Conservation (phyloP, 139 green algal species). For the Chlorella sp. region DNA sequence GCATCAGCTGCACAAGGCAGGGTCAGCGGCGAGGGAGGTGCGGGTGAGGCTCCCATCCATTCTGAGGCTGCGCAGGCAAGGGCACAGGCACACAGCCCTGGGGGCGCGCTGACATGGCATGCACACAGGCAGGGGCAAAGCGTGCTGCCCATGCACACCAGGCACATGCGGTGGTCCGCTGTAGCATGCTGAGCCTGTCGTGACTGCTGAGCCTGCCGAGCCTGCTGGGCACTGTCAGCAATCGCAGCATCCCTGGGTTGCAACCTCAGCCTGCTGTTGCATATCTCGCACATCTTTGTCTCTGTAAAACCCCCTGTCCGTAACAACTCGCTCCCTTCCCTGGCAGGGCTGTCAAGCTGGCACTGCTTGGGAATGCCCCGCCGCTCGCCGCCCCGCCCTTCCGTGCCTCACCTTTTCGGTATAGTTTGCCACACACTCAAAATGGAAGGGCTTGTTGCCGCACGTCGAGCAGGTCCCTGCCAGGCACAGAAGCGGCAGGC, state of each 20-base stretch:
- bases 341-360: neutral
- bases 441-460: neutral
- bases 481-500: neutral
- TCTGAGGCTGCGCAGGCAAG: too few species aligned
- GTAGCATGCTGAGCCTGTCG: too few species aligned
- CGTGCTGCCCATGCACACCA: too few species aligned
- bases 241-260: neutral
- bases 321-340: too few species aligned
- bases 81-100: too few species aligned
- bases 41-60: too few species aligned
- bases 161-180: too few species aligned
- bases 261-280: neutral
- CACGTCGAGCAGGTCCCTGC: constrained; percentile 13
- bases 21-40: too few species aligned
- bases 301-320: neutral
- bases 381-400: neutral
- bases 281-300: neutral
- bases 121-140: too few species aligned
- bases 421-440: neutral
- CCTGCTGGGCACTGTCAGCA: too few species aligned
- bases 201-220: too few species aligned
- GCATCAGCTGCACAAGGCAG: neutral
- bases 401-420: neutral
- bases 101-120: neutral
- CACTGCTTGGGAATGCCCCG: too few species aligned